phyloP scores from a whole-genome alignment of 2,329 filamentous ascomycete species.

The Torrubiella hemipterigena region DNA sequence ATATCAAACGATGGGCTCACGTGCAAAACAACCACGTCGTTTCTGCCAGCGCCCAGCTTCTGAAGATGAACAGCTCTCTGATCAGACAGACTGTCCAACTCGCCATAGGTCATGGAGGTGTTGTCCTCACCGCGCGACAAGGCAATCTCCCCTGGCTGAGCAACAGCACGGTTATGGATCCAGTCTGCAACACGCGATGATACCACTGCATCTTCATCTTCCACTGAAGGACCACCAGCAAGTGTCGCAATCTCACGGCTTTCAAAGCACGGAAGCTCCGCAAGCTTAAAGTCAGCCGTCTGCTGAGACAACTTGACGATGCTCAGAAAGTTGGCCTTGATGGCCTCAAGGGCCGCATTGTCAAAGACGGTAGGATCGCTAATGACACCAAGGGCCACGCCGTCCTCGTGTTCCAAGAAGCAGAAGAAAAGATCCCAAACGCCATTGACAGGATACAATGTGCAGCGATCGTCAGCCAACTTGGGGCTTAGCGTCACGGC shows the following conservation, averaged over 20 bases:
- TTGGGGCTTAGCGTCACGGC: conserved; percentile 1
- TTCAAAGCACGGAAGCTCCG: neutral
- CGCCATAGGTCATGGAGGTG: neutral
- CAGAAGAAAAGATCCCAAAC: conserved; percentile 3
- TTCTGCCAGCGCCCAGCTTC: neutral
- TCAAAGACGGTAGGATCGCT: conserved; percentile 1
- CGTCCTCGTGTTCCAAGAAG: conserved; percentile 1
- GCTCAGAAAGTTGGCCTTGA: neutral
- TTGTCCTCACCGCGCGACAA: neutral
- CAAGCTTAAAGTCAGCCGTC: neutral
- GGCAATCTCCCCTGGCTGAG: neutral
- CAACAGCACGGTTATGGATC: neutral
- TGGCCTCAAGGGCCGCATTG: neutral
- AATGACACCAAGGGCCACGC: conserved; percentile 1
- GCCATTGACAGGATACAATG: conserved; percentile 2
- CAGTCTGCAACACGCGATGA: neutral
- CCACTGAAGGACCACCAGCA: neutral
- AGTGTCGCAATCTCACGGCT: neutral
- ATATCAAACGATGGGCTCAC: neutral
- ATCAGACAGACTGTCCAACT: conserved; percentile 1
- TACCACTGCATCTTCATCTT: neutral
- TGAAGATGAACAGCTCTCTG: neutral
- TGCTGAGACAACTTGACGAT: neutral
- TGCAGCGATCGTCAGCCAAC: conserved; percentile 1
- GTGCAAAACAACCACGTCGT: conserved; percentile 1